These are phyloP conservation scores for Hypericum perforatum DNA, from an alignment of 345 rosid genomes.

Conservation along the genomic window DNA sequence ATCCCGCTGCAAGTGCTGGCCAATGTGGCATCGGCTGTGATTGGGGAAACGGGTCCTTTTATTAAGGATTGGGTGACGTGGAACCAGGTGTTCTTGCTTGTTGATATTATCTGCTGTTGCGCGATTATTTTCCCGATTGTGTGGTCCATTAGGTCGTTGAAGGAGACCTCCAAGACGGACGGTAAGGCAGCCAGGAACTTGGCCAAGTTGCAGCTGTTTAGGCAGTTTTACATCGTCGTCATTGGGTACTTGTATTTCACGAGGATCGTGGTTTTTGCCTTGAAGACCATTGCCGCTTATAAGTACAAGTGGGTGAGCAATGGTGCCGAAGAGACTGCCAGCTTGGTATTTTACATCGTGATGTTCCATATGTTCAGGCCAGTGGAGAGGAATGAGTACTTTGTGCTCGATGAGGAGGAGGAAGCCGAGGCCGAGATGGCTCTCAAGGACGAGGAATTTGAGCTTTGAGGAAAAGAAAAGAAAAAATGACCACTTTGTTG, in stretches of 20 bases:
- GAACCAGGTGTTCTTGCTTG: conserved; percentile 84
- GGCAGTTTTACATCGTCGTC: conserved; percentile 85
- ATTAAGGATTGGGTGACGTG: conserved; percentile 88
- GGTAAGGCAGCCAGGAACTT: conserved; percentile 89
- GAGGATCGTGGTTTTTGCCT: conserved; percentile 79
- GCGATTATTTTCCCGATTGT: conserved; percentile 94
- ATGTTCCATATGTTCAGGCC: conserved; percentile 97
- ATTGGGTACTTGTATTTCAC: conserved; percentile 89
- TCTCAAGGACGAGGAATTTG: conserved; percentile 70
- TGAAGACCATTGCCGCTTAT: conserved; percentile 77
- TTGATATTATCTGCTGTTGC: conserved; percentile 88
- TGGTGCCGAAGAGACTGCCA: conserved; percentile 82
- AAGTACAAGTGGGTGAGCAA: conserved; percentile 93
- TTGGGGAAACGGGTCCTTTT: conserved; percentile 91
- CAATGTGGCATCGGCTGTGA: conserved; percentile 75
- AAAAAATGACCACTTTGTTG: too few relatives aligned
- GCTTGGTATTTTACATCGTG: conserved; percentile 56
- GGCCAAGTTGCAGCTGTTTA: conserved; percentile 72
- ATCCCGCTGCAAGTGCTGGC: conserved; percentile 93
- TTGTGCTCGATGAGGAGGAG: conserved; percentile 78
- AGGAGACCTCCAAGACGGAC: conserved; percentile 84
- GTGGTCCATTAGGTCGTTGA: conserved; percentile 83
- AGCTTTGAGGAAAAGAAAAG: conserved; percentile 36
- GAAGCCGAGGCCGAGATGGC: conserved; percentile 88
- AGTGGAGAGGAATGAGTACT: conserved; percentile 78